Evolutionary conservation across 768 basidiomycete species (phyloP), one percentile per base, ranked within the genome.

Genomic region (Cystofilobasidium bisporidii): DNA sequence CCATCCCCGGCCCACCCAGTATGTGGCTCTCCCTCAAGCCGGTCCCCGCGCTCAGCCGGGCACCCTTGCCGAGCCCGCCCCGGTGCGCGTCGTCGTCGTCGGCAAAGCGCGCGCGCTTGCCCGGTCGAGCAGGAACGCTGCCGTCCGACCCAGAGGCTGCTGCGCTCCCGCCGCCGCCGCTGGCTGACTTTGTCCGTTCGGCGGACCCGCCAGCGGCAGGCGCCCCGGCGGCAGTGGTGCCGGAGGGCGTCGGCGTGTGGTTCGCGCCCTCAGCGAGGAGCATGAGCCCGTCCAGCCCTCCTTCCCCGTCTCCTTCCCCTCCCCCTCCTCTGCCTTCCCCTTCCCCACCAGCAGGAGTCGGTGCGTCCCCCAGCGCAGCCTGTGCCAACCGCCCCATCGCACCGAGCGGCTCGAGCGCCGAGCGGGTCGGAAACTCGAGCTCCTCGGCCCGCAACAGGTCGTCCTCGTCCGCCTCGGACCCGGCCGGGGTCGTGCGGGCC

Each of bases 281-380:
- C 30, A 57, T 36, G 43, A 58, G 38, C 10, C 30, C 33, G 53
- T 53, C 38, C 18, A 59, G 48, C 38, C 41, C 63, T 15, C 24
- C 61, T 80, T 64, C 74, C 86, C 88, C 82, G n/a, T n/a, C n/a
- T n/a, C n/a, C n/a, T n/a, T n/a, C n/a, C 87, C 87, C 62, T 85
- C 85, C 70, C 88, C 87, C 43, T 88, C 88, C 67, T 90, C 77
- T 57, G 87, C 86, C 71, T 87, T 81, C 61, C 90, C 80, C 32
- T 9, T 53, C 60, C 32, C 36, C 53, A 28, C 38, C 40, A 56
- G 22, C 17, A 8, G 43, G 20, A 5, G 43, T 43, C 36, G 36
- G 43, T 17, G 43, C 43, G 36, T 12, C 89, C 89, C 63, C 89
- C 85, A 57, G 91, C 82, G 58, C 90, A 88, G 47, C 82, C 83